Base-by-base conservation (phyloP, 768 basidiomycete genomes). In the Macrolepiota dolichaula region DNA sequence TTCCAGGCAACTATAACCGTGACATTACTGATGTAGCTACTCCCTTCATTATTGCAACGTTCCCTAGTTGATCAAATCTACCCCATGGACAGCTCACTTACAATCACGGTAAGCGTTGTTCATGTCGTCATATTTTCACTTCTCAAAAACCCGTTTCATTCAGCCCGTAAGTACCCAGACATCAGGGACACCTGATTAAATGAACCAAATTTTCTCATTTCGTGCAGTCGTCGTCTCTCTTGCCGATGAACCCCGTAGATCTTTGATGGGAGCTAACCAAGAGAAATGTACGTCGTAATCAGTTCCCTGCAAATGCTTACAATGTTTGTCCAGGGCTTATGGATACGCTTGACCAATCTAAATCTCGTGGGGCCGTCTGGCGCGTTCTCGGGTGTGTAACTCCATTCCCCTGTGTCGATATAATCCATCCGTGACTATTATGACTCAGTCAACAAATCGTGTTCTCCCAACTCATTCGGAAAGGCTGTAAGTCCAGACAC, bases 21-120 rank as follows among this genome's bases (percentile, higher is more conserved):
- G 81, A 83, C 64, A 66, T 85, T 17, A 85, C 83, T 17, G 83
- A 85, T 67, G 79, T 83, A 49, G 3, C 61, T 71, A 76, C 62
- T 50, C 11, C 49, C 11, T 35, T 53, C 24, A 22, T 11, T 27
- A 11, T 25, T 44, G 37, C 42, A 27, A 22, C 7, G 9, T 44
- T n/a, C 9, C 42, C 9, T 25, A 19, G 19, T 19, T 53, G 27
- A 25, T 53, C 19, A 25, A 37, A 22, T 47, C 54, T 22, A 37
- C 54, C 58, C 38, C 38, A 37, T 53, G 38, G 36, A 7, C 61
- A 81, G 80, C 66, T 80, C 12, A 75, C 77, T 64, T 85, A 82
- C 66, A 85, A 85, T 70, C 80, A 77, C 37, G 80, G 81, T 80
- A 42, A 60, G 56, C 22, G 2, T 37, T 49, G 15, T 7, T 7